These are phyloP conservation scores for Alternaria triticina DNA, from an alignment of 2,329 filamentous ascomycete genomes.

Conservation along the genomic window DNA sequence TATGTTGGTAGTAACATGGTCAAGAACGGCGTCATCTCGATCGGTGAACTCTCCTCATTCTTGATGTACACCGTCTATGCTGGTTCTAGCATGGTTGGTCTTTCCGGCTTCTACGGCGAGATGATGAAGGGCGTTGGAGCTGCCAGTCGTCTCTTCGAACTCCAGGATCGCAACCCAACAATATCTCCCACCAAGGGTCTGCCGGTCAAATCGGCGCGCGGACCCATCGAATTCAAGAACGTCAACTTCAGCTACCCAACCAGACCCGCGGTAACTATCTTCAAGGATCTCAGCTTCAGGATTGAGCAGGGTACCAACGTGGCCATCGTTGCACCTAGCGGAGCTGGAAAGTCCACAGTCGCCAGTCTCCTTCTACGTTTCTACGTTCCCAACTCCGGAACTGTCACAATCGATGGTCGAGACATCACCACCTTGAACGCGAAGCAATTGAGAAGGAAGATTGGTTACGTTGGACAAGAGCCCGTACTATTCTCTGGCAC, in stretches of 20 bases:
- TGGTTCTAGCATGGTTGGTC: conserved; percentile 85
- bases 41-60: conserved; percentile 94
- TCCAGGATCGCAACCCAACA: conserved; percentile 86
- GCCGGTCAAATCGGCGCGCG: conserved; percentile 82
- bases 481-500: conserved; percentile 89
- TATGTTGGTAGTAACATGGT: conserved; percentile 93
- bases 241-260: conserved; percentile 93
- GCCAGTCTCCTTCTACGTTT: conserved; percentile 90
- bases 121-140: conserved; percentile 99
- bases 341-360: conserved; percentile 95
- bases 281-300: conserved; percentile 85
- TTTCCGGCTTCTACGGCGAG: conserved; percentile 96
- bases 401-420: conserved; percentile 81
- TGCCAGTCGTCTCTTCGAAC: conserved; percentile 92
- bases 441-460: conserved; percentile 88
- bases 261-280: conserved; percentile 87
- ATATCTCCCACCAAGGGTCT: conserved; percentile 86
- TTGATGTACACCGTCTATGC: conserved; percentile 96
- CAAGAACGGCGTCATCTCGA: conserved; percentile 80
- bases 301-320: conserved; percentile 95
- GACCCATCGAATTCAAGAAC: conserved; percentile 84
- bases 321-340: conserved; percentile 93
- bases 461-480: conserved; percentile 94
- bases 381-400: conserved; percentile 80
- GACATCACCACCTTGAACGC: conserved; percentile 88